Evolutionary conservation across 2,329 filamentous ascomycete species (phyloP).

Genomic region (Monilinia aucupariae): DNA sequence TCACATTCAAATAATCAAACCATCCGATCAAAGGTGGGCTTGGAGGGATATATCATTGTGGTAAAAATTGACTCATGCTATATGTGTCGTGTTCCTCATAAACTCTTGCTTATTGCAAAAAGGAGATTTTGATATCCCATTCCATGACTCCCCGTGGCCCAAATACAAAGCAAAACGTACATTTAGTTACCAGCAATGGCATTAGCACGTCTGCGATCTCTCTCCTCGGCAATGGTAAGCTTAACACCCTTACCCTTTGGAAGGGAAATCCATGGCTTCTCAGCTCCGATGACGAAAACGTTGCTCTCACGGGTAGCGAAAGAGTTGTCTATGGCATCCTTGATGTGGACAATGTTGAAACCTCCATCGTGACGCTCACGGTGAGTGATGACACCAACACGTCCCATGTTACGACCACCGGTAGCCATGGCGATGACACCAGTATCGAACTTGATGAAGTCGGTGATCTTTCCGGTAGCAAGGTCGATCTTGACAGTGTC

Average conservation of each 20-base stretch:
- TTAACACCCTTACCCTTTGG: constrained; percentile 99
- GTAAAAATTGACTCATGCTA: constrained; percentile 35
- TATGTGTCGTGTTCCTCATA: constrained; percentile 28
- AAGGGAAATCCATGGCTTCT: constrained; percentile 99
- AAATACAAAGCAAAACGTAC: constrained; percentile 29
- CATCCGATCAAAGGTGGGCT: constrained; percentile 1
- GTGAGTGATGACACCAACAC: constrained; percentile 99
- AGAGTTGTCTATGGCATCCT: constrained; percentile 99
- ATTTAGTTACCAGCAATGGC: constrained; percentile 35
- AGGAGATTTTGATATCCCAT: constrained; percentile 31
- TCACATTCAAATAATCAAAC: not conserved
- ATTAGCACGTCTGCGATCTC: constrained; percentile 85
- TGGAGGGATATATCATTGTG: constrained; percentile 20
- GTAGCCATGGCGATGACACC: constrained; percentile 98
- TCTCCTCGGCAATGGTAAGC: constrained; percentile 98
- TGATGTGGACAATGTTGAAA: constrained; percentile 99
- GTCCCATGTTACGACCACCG: constrained; percentile 99
- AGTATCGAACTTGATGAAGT: constrained; percentile 99
- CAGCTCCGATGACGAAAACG: constrained; percentile 97
- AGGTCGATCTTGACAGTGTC: constrained; percentile 99
- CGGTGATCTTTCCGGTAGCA: constrained; percentile 91
- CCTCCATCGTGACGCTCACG: constrained; percentile 99
- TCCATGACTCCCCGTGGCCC: constrained; percentile 27
- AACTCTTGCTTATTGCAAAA: constrained; percentile 26
- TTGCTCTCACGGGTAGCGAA: constrained; percentile 99